phyloP scores from a whole-genome alignment of 257 asterid genomes.

The Handroanthus guayacan region DNA sequence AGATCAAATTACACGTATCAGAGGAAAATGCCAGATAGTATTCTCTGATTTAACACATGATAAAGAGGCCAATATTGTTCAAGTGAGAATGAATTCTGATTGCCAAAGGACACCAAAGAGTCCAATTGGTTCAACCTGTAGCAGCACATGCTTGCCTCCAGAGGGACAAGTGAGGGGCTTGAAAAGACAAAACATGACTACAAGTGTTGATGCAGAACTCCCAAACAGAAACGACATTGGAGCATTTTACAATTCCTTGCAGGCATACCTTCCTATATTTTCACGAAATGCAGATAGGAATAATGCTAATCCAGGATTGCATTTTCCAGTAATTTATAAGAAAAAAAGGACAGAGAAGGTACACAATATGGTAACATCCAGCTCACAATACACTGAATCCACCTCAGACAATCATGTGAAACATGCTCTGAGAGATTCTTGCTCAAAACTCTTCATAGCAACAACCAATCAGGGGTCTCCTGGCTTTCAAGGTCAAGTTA shows the following conservation, averaged over 20 bases:
- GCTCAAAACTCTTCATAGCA: conserved; percentile 33
- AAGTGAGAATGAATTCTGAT: conserved; percentile 38
- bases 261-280: conserved; percentile 47
- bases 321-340: conserved; percentile 61
- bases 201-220: conserved; percentile 49
- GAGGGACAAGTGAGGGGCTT: conserved; percentile 51
- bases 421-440: conserved; percentile 34
- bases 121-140: conserved; percentile 46
- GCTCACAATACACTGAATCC: conserved; percentile 38
- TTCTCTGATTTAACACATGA: conserved; percentile 75
- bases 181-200: conserved; percentile 53
- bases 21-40: conserved; percentile 70
- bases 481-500: conserved; percentile 38
- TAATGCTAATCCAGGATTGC: conserved; percentile 45
- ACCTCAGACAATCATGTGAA: conserved; percentile 30
- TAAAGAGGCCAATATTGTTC: conserved; percentile 55
- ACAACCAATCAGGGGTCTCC: conserved; percentile 39
- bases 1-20: conserved; percentile 45
- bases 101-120: conserved; percentile 41
- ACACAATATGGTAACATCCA: conserved; percentile 43
- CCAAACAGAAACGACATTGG: conserved; percentile 53
- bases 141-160: conserved; percentile 48
- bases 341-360: conserved; percentile 68
- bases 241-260: conserved; percentile 52
- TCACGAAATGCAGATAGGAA: conserved; percentile 39